These are phyloP conservation scores for Pseudogymnoascus sp. DNA, from an alignment of 2,329 filamentous ascomycete species.

Conservation along the genomic window DNA sequence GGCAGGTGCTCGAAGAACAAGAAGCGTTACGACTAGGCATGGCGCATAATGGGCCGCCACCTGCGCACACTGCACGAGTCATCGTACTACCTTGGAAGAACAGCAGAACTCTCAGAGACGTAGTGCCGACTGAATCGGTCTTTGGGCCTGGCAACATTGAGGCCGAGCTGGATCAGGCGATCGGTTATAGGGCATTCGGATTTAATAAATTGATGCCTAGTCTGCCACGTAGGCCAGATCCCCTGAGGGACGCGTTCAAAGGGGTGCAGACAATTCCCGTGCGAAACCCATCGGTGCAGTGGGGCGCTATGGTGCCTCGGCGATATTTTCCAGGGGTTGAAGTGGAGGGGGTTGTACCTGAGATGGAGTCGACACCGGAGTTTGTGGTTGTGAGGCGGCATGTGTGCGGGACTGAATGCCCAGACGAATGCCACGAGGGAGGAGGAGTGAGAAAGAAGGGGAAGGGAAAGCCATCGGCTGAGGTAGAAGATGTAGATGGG, in stretches of 20 bases:
- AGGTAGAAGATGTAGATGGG: background rate
- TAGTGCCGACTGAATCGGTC: background rate
- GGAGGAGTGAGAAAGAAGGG: background rate
- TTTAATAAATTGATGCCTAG: background rate
- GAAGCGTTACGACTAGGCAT: background rate
- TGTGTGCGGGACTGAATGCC: background rate
- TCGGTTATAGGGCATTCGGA: background rate
- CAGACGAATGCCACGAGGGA: background rate
- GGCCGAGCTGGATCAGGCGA: background rate
- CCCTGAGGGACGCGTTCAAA: background rate
- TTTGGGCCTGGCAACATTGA: background rate
- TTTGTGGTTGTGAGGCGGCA: background rate
- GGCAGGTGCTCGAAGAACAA: conserved; percentile 2
- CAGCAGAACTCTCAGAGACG: background rate
- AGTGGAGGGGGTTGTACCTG: background rate
- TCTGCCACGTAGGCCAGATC: background rate
- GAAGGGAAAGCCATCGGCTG: background rate
- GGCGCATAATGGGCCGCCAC: background rate
- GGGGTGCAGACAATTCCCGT: background rate
- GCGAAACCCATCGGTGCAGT: background rate
- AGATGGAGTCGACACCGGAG: background rate
- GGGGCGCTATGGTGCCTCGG: background rate
- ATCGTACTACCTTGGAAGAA: background rate
- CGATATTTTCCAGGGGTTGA: background rate
- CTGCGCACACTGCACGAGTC: background rate